phyloP scores from a whole-genome alignment of 148 eudicot species.

The Vaccinium darrowii region DNA sequence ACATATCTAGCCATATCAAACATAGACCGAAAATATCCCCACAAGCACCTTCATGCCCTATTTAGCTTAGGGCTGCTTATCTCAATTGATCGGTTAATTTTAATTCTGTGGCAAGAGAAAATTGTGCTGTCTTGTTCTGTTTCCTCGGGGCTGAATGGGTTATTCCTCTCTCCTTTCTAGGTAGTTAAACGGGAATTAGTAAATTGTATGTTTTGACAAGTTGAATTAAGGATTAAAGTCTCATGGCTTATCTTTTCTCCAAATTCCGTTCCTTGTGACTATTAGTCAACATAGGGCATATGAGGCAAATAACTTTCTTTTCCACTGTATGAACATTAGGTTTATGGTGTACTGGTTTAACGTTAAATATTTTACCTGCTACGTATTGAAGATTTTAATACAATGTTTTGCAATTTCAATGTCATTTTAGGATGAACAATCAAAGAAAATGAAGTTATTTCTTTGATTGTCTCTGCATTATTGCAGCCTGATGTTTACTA shows the following conservation, averaged over 20 bases:
- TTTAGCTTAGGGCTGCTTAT: not conserved
- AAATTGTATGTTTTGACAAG: not conserved
- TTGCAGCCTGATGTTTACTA: not conserved
- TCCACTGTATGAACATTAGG: not conserved
- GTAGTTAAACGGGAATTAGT: not conserved
- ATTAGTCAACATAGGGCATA: not conserved
- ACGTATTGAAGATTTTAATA: not conserved
- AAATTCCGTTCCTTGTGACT: not conserved
- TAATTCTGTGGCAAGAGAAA: not conserved
- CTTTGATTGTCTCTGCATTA: conserved; percentile 9
- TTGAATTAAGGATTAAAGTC: not conserved
- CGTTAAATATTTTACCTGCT: not conserved
- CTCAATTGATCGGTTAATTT: conserved; percentile 7
- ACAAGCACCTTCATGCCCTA: not conserved
- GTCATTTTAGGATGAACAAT: not conserved
- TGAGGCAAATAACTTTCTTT: not conserved
- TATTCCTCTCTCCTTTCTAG: not conserved
- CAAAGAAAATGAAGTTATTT: not conserved
- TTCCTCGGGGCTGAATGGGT: not conserved
- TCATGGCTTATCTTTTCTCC: not conserved
- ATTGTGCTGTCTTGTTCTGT: not conserved
- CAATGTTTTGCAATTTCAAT: not conserved
- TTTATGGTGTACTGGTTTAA: not conserved
- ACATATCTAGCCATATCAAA: not conserved
- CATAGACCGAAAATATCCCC: not conserved